Base-by-base conservation (phyloP, 2,329 filamentous ascomycete genomes). In the Teratosphaeria epicoccoides region DNA sequence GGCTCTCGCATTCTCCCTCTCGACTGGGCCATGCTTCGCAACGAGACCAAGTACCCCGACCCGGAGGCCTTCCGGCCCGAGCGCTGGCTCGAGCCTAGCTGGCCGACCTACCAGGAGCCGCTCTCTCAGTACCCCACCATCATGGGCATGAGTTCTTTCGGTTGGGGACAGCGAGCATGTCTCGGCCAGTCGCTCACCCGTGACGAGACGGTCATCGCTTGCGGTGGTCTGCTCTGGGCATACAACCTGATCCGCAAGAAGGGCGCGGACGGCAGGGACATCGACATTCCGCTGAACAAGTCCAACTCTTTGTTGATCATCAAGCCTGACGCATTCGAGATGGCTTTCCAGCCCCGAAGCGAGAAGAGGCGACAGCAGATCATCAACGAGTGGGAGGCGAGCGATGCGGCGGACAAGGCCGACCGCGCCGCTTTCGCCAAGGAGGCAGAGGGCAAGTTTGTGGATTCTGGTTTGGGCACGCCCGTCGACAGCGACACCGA, bases 271-370 rank as follows among this genome's bases (percentile, higher is more conserved):
- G 62, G 61, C 26, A 53, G 58, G 23, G 49, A 49, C 5, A 61
- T 71, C 3, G 68, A 76, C 51, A 66, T 72, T 0, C 51, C 56
- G 1, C 56, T 72, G 3, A 63, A 76, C 62, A 76, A 77, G 66
- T 76, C 71, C 40, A 79, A 78, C 59, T 77, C 75, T 4, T 66
- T 79, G 11, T 70, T 80, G n/a, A 79, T 80, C 58, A 73, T 79
- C 66, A 79, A 79, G 68, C 77, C 77, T 0, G 74, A 79, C 54
- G 70, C 73, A 0, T 80, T 77, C 59, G 65, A 77, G 61, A 77
- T 80, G 75, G 69, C 66, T 1, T 79, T 79, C 50, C 72, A 78
- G 63, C 74, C 76, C 4, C 65, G 77, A 47, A 76, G 71, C 48
- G 67, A 67, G 47, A 59, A 57, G 6, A 68, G 73, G 23, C 67